A percentile compares a stretch with the other conserved stretches of the same genome.
These are phyloP conservation scores for Pichia sp. DNA, from an alignment of 1,139 yeast species.

Conservation along the genomic window DNA sequence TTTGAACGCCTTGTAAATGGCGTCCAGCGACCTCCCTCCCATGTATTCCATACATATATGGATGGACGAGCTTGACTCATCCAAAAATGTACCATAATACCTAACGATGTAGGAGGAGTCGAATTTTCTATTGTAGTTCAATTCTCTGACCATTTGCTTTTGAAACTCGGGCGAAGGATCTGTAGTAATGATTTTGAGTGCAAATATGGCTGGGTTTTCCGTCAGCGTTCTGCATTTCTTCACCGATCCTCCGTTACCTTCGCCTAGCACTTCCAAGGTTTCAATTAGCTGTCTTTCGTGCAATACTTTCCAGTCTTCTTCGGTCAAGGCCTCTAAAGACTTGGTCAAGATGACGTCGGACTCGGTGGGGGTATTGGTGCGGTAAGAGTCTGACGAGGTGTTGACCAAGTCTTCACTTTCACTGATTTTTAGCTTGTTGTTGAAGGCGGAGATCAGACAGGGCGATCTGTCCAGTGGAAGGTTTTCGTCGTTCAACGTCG, in stretches of 20 bases:
- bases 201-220: conserved; percentile 60
- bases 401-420: conserved; percentile 1
- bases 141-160: conserved; percentile 80
- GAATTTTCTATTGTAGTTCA: conserved; percentile 81
- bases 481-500: conserved; percentile 16
- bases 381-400: conserved; percentile 9
- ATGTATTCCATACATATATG: conserved; percentile 94
- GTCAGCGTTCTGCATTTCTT: conserved; percentile 60
- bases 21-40: conserved; percentile 89
- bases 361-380: conserved; percentile 8
- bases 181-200: conserved; percentile 77
- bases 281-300: conserved; percentile 56
- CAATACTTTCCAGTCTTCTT: conserved; percentile 70
- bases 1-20: conserved; percentile 69
- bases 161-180: conserved; percentile 80
- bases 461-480: conserved; percentile 3
- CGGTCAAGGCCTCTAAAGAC: conserved; percentile 41
- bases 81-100: conserved; percentile 87
- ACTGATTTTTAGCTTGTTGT: conserved; percentile 6
- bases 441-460: conserved; percentile 11
- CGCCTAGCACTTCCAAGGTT: conserved; percentile 72
- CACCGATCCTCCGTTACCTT: conserved; percentile 93
- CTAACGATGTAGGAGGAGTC: conserved; percentile 80
- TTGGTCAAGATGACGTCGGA: conserved; percentile 9
- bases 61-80: conserved; percentile 71